A percentile compares a stretch with the other conserved stretches of the same genome.
phyloP scores from a whole-genome alignment of 345 rosid species.

The Boechera retrofracta region DNA sequence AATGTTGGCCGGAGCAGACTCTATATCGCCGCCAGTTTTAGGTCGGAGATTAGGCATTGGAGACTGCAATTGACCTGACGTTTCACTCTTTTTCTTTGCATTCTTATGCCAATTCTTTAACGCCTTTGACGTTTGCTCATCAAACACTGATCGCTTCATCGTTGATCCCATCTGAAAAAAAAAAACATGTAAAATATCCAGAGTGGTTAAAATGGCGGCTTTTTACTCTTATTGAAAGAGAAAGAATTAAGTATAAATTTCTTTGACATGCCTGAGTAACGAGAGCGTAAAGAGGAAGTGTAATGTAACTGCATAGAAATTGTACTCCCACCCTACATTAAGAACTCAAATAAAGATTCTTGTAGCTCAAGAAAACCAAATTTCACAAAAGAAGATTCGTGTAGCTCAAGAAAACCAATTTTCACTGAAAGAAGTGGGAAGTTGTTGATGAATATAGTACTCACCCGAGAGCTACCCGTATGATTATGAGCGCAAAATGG shows the following conservation, averaged over 20 bases:
- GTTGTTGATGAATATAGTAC: conserved; percentile 23
- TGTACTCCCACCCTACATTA: conserved; percentile 71
- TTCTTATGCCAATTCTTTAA: conserved; percentile 79
- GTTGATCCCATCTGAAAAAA: conserved; percentile 87
- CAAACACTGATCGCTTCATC: conserved; percentile 92
- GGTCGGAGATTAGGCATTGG: conserved; percentile 22
- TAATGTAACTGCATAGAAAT: conserved; percentile 84
- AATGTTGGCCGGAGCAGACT: conserved; percentile 55
- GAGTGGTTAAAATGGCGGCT: not conserved
- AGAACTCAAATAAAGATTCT: not conserved
- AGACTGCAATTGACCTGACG: conserved; percentile 8
- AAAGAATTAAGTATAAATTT: not conserved
- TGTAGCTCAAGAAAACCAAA: conserved; percentile 13
- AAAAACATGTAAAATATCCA: conserved; percentile 1
- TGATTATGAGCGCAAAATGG: conserved; percentile 47
- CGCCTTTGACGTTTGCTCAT: conserved; percentile 87
- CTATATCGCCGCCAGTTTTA: conserved; percentile 37
- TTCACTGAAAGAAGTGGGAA: not conserved
- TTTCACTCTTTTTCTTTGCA: conserved; percentile 64
- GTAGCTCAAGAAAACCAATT: conserved; percentile 10
- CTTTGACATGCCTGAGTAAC: conserved; percentile 80
- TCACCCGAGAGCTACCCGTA: conserved; percentile 73
- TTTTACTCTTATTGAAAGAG: not conserved
- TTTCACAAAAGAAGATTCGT: conserved; percentile 5
- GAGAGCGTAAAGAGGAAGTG: conserved; percentile 96